phyloP scores from a whole-genome alignment of 2,329 filamentous ascomycete species.

The Colletotrichum falcatum region DNA sequence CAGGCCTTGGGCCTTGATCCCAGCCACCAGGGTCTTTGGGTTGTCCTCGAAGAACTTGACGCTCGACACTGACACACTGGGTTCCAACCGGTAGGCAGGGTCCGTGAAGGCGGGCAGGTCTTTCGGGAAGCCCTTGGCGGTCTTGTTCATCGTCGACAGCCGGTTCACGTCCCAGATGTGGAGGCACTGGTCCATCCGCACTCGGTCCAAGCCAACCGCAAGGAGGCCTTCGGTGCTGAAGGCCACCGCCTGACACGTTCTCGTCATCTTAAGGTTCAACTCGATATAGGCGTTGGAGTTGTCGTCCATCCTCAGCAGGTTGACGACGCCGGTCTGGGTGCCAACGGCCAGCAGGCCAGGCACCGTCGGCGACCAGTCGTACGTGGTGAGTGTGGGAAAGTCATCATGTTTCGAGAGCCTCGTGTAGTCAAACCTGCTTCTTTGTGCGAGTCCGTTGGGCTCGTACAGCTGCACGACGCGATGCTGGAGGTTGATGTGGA shows the following conservation, averaged over 20 bases:
- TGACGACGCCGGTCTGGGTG: slow-evolving; percentile 79
- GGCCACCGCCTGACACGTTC: slow-evolving; percentile 84
- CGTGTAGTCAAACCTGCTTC: slow-evolving; percentile 68
- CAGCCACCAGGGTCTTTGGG: slow-evolving; percentile 80
- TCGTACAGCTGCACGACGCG: slow-evolving; percentile 73
- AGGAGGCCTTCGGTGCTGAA: slow-evolving; percentile 80
- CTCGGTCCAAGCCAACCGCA: slow-evolving; percentile 83
- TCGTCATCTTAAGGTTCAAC: slow-evolving; percentile 78
- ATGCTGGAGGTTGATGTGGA: slow-evolving; percentile 74
- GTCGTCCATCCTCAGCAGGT: slow-evolving; percentile 79
- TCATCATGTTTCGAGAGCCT: slow-evolving; percentile 71
- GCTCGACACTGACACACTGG: slow-evolving; percentile 81
- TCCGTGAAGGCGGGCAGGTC: slow-evolving; percentile 64
- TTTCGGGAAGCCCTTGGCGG: slow-evolving; percentile 62
- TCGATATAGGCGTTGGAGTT: slow-evolving; percentile 73
- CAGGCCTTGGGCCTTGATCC: slow-evolving; percentile 80
- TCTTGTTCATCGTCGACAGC: slow-evolving; percentile 62
- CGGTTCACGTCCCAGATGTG: slow-evolving; percentile 85
- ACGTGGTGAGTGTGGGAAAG: slow-evolving; percentile 72
- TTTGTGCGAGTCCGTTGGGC: slow-evolving; percentile 69
- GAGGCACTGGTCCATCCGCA: slow-evolving; percentile 83
- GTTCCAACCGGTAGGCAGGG: slow-evolving; percentile 70
- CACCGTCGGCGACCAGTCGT: slow-evolving; percentile 74
- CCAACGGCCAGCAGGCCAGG: slow-evolving; percentile 79
- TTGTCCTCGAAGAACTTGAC: slow-evolving; percentile 85